Evolutionary conservation across 208 protist species (phyloP).

Genomic region (Herpetomonas tarakana): DNA sequence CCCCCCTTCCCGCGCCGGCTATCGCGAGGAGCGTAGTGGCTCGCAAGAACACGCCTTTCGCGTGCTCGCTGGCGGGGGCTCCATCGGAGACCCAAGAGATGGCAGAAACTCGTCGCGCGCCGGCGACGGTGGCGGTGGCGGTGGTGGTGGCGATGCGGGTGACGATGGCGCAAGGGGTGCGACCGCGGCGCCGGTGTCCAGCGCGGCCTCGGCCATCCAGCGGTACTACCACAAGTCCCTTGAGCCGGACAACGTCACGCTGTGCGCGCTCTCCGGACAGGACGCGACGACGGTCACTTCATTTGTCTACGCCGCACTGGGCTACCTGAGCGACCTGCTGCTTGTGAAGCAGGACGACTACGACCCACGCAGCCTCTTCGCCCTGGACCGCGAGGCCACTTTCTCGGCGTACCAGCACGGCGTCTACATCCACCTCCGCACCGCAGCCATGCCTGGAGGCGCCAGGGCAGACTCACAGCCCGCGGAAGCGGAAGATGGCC

Average conservation of each 20-base stretch:
- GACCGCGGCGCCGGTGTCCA: neutral
- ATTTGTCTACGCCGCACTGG: conserved; percentile 64
- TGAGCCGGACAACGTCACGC: conserved; percentile 31
- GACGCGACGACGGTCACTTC: conserved; percentile 52
- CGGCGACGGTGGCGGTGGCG: neutral
- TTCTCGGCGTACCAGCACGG: conserved; percentile 41
- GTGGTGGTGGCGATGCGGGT: conserved; percentile 1
- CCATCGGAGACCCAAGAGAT: too few species aligned
- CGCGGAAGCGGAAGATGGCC: neutral
- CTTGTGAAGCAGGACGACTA: conserved; percentile 73
- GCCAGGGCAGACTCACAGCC: too few species aligned
- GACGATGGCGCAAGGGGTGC: neutral
- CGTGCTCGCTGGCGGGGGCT: neutral
- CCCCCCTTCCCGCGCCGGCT: neutral
- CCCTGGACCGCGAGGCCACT: conserved; percentile 45
- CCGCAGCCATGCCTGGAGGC: conserved; percentile 10
- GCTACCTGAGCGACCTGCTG: conserved; percentile 66
- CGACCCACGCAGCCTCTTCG: conserved; percentile 69
- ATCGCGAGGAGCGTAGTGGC: neutral
- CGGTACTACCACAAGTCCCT: conserved; percentile 9
- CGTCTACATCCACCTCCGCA: conserved; percentile 33
- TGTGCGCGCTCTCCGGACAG: conserved; percentile 50
- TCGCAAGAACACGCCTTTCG: neutral
- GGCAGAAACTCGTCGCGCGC: neutral
- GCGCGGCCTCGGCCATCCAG: neutral